A percentile compares a stretch with the other conserved stretches of the same genome.
Conservation (phyloP, 257 asterid genomes). For the Primulina huaijiensis region DNA sequence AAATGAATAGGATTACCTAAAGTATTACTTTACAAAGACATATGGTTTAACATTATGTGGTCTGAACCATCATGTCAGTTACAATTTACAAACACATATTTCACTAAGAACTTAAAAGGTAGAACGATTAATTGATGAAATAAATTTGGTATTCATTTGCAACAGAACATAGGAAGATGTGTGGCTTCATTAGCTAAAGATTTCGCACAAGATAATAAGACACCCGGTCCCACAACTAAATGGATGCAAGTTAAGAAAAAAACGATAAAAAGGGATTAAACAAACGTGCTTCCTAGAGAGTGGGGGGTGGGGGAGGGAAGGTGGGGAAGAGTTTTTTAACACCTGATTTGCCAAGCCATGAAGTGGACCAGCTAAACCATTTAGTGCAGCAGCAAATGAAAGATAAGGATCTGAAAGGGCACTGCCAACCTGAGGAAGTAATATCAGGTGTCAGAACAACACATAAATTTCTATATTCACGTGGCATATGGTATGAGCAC, state of each 20-base stretch:
- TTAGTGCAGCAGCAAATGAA: slow-evolving; percentile 95
- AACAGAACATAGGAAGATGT: neutral
- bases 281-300: neutral
- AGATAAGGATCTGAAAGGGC: slow-evolving; percentile 99
- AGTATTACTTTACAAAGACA: neutral
- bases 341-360: slow-evolving; percentile 99
- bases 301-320: too few relatives aligned
- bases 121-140: neutral
- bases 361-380: slow-evolving; percentile 98
- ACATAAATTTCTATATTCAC: slow-evolving; percentile 5
- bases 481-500: neutral
- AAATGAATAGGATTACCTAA: neutral
- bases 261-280: too few relatives aligned
- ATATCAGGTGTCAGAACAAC: slow-evolving; percentile 20
- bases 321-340: neutral
- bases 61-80: neutral
- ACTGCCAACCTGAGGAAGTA: slow-evolving; percentile 73
- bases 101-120: neutral
- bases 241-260: neutral
- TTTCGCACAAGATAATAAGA: neutral
- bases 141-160: neutral
- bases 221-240: neutral
- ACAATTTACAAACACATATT: neutral
- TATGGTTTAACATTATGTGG: neutral
- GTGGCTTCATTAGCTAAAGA: neutral